Base-by-base conservation (phyloP, 352 stramenopile genomes). In the Pythium coloratum region DNA sequence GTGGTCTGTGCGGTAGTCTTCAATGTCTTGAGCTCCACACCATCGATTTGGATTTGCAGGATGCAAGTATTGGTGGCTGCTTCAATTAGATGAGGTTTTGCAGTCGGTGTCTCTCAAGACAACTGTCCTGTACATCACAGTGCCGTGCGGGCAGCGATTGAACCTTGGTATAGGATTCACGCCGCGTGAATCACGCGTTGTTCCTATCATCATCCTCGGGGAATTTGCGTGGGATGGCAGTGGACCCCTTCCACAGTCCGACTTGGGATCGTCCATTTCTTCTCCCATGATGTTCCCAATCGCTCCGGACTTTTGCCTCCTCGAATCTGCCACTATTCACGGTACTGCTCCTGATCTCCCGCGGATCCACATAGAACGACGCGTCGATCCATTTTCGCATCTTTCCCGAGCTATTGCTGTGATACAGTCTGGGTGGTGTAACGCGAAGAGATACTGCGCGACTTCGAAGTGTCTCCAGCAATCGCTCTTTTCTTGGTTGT, bases 131-230 rank as follows among this genome's bases (percentile, higher is more conserved):
- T 44, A 44, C 36, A 44, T 7, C 16, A 44, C 36, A 12, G 36
- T 44, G 10, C 36, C 4, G 36, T 14, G 7, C 36, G 33, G 4
- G 46, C 16, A 30, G 2, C n/a, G 46, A 14, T 30, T 30, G 46
- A 53, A 53, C 46, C 42, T 50, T 53, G 7, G 46, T 53, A 14
- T 53, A 16, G 46, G 46, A 53, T 53, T 53, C 46, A 53, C 14
- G 46, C 46, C 20, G 20, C 20, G 20, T 24, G 20, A 24, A 24
- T 24, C 20, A 24, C 20, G 20, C 20, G 46, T 14, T 53, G 46
- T 32, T 53, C 46, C 46, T 32, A 32, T 53, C n/a, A 5, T 10
- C n/a, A 24, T 24, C 20, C 7, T 8, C 12, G 16, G n/a, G 42
- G 42, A 28, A 8, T 20, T n/a, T 16, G 46, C 46, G 46, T 53